Percentiles rank a stretch among this genome's conserved stretches.
These are phyloP conservation scores for Sungouiella blattae DNA, from an alignment of 805 yeast genomes.

Conservation along the genomic window DNA sequence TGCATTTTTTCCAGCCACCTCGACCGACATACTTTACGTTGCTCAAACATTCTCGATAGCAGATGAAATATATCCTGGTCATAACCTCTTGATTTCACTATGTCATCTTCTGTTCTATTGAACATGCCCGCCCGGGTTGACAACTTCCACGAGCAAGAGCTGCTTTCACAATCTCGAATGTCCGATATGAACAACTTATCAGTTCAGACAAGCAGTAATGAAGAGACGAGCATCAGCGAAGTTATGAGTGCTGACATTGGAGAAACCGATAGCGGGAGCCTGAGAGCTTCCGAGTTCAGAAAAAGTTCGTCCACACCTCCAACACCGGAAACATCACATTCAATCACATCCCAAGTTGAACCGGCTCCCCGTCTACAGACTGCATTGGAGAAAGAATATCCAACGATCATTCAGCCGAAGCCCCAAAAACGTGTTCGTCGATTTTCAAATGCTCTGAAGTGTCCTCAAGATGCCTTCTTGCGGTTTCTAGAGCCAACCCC, in stretches of 20 bases:
- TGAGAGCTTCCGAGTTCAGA: neutral
- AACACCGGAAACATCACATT: constrained; percentile 3
- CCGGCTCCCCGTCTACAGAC: neutral
- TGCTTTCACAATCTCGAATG: too few relatives aligned
- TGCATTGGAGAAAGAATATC: neutral
- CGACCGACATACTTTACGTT: too few relatives aligned
- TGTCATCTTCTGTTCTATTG: too few relatives aligned
- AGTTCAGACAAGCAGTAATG: too few relatives aligned
- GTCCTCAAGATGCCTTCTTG: constrained; percentile 16
- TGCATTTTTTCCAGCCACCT: too few relatives aligned
- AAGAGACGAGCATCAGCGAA: too few relatives aligned
- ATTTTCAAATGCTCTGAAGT: neutral
- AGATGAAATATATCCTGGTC: too few relatives aligned
- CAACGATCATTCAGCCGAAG: neutral
- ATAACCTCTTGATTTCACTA: too few relatives aligned
- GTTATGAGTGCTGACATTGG: neutral
- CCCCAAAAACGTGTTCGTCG: neutral
- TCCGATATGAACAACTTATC: too few relatives aligned
- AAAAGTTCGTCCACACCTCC: constrained; percentile 7
- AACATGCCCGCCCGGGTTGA: too few relatives aligned
- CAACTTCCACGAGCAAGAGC: too few relatives aligned
- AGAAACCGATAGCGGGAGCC: neutral
- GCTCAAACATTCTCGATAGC: too few relatives aligned
- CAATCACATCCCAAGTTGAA: neutral
- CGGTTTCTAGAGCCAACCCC: constrained; percentile 37